Conservation (phyloP, 108 stramenopile genomes). For the Bacterosira constricta region DNA sequence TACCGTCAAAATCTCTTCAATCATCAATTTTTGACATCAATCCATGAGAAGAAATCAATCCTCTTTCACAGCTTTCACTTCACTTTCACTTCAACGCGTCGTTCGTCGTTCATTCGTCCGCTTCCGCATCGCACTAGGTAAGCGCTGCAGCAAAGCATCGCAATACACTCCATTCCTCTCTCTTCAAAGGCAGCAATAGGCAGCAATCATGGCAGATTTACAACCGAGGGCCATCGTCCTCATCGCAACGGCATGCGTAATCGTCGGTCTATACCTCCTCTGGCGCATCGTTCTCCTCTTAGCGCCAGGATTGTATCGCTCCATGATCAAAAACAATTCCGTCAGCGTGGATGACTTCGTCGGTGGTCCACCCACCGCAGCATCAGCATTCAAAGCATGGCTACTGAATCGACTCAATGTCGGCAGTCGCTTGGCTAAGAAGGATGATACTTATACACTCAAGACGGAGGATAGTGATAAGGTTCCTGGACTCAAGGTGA, state of each 20-base stretch:
- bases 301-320: conserved; percentile 25
- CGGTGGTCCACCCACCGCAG: conserved; percentile 34
- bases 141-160: no score
- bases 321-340: conserved; percentile 44
- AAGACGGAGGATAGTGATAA: conserved; percentile 39
- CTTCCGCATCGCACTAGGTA: no score
- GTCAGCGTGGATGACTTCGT: conserved; percentile 56
- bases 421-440: conserved; percentile 39
- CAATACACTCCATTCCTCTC: no score
- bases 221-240: conserved; percentile 40
- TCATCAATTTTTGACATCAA: no score
- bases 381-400: conserved; percentile 43
- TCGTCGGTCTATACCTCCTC: conserved; percentile 24
- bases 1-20: no score
- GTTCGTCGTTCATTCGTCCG: no score
- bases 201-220: conserved; percentile 22
- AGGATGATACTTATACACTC: conserved; percentile 41
- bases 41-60: no score
- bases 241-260: conserved; percentile 13
- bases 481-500: conserved; percentile 40
- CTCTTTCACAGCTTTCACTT: no score
- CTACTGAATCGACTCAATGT: conserved; percentile 44
- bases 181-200: no score
- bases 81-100: no score
- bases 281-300: conserved; percentile 43